Evolutionary conservation across 1,284 basidiomycete species (phyloP).

Genomic region (Microbotryomycetes sp.): DNA sequence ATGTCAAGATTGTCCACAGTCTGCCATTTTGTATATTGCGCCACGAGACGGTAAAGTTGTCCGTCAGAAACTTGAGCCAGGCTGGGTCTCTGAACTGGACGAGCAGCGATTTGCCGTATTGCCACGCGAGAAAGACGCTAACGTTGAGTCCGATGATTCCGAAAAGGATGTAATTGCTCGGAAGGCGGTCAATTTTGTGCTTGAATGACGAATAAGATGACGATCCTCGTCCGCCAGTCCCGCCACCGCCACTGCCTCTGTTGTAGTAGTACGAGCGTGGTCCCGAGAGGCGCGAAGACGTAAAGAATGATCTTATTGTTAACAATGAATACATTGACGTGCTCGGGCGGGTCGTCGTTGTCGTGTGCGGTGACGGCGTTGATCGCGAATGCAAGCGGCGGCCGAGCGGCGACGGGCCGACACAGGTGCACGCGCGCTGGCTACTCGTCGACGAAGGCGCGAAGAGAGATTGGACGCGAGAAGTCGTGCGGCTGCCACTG

Average conservation of each 20-base stretch:
- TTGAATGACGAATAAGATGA: constrained; percentile 5
- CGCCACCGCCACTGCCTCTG: neutral
- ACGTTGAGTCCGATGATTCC: constrained; percentile 16
- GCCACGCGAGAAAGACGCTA: constrained; percentile 16
- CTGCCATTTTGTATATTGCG: constrained; percentile 15
- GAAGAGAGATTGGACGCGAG: too few relatives aligned
- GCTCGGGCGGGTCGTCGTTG: too few relatives aligned
- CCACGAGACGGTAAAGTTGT: constrained; percentile 27
- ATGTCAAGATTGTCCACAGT: constrained; percentile 24
- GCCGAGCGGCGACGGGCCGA: too few relatives aligned
- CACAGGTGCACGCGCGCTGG: too few relatives aligned
- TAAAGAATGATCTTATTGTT: too few relatives aligned
- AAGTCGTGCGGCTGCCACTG: too few relatives aligned
- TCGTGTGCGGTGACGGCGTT: too few relatives aligned
- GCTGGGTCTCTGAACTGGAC: constrained; percentile 12
- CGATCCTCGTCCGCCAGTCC: neutral
- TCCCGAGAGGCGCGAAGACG: too few relatives aligned
- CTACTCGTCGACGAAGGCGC: too few relatives aligned
- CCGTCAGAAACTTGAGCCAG: constrained; percentile 9
- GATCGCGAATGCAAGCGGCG: too few relatives aligned
- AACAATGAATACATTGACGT: too few relatives aligned
- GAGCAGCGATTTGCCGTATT: constrained; percentile 13
- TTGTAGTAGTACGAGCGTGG: constrained; percentile 9
- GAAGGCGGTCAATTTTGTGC: constrained; percentile 5
- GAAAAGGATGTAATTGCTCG: constrained; percentile 6